These are phyloP conservation scores for Didymosphaeria variabile DNA, from an alignment of 2,329 filamentous ascomycete genomes.

Conservation along the genomic window DNA sequence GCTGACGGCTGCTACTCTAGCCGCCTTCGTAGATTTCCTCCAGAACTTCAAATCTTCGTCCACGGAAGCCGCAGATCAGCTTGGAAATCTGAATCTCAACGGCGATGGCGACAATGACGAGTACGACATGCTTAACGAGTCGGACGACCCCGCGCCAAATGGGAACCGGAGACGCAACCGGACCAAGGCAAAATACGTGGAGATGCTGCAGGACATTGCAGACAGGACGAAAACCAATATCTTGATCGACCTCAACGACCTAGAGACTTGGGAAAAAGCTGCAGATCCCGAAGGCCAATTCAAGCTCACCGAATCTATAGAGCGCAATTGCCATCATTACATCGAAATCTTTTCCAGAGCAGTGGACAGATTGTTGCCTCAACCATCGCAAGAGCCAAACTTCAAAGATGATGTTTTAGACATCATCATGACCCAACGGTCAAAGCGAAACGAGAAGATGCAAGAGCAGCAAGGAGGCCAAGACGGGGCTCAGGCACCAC, in stretches of 20 bases:
- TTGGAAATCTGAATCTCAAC: constrained; percentile 85
- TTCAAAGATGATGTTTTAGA: constrained; percentile 99
- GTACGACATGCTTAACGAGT: constrained; percentile 91
- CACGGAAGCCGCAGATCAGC: constrained; percentile 77
- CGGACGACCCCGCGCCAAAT: constrained; percentile 66
- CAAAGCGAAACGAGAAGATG: constrained; percentile 83
- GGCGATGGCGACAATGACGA: constrained; percentile 89
- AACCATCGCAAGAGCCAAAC: constrained; percentile 78
- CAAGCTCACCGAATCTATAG: constrained; percentile 82
- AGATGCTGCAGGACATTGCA: constrained; percentile 85
- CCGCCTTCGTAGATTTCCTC: constrained; percentile 87
- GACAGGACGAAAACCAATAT: constrained; percentile 81
- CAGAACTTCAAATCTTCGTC: constrained; percentile 83
- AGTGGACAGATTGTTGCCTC: constrained; percentile 85
- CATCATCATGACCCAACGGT: constrained; percentile 92
- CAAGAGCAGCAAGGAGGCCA: constrained; percentile 54
- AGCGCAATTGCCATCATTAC: constrained; percentile 93
- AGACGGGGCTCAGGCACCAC: constrained; percentile 66
- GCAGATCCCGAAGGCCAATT: constrained; percentile 68
- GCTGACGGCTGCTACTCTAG: constrained; percentile 60
- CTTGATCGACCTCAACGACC: constrained; percentile 87
- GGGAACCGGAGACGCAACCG: constrained; percentile 49
- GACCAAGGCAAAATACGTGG: constrained; percentile 86
- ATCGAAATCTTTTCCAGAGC: constrained; percentile 90
- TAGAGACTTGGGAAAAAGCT: constrained; percentile 79